These are phyloP conservation scores for Albatrellus ellisii DNA, from an alignment of 768 basidiomycete genomes.

Conservation along the genomic window DNA sequence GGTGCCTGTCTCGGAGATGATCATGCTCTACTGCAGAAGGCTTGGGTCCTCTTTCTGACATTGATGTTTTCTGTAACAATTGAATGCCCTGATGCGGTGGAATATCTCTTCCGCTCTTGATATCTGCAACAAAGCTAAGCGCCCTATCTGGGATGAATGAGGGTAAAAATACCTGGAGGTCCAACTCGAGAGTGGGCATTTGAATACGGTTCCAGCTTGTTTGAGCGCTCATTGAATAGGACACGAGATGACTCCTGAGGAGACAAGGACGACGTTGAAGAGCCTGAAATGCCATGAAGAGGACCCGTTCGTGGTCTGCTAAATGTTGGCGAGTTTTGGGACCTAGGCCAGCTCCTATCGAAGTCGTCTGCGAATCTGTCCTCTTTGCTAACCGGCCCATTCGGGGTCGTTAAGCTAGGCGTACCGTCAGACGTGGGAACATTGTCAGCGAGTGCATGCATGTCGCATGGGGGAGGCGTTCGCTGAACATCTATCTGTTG, in stretches of 20 bases:
- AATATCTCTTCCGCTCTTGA: constrained; percentile 33
- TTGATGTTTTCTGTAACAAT: constrained; percentile 47
- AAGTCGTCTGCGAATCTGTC: constrained; percentile 91
- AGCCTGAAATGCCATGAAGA: constrained; percentile 20
- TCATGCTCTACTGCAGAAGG: constrained; percentile 5
- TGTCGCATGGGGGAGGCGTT: constrained; percentile 14
- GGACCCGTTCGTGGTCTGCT: constrained; percentile 19
- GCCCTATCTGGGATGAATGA: constrained; percentile 16
- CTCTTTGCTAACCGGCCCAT: constrained; percentile 59
- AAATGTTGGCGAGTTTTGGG: constrained; percentile 33
- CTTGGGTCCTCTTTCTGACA: constrained; percentile 14
- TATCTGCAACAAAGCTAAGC: constrained; percentile 23
- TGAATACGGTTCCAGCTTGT: constrained; percentile 75
- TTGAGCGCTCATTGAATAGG: constrained; percentile 93
- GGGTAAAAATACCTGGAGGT: constrained; percentile 20
- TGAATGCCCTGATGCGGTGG: constrained; percentile 36
- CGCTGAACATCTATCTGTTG: constrained; percentile 28
- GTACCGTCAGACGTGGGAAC: not conserved
- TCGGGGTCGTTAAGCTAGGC: constrained; percentile 9
- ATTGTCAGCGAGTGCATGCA: constrained; percentile 14
- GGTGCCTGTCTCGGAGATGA: constrained; percentile 13
- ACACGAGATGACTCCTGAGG: constrained; percentile 52
- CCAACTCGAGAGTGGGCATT: constrained; percentile 34
- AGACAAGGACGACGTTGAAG: constrained; percentile 29
- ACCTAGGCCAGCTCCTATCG: constrained; percentile 92